Percentiles rank a stretch among this genome's conserved stretches.
Conservation (phyloP, 2,329 filamentous ascomycete genomes). For the Trichoderma sp. region DNA sequence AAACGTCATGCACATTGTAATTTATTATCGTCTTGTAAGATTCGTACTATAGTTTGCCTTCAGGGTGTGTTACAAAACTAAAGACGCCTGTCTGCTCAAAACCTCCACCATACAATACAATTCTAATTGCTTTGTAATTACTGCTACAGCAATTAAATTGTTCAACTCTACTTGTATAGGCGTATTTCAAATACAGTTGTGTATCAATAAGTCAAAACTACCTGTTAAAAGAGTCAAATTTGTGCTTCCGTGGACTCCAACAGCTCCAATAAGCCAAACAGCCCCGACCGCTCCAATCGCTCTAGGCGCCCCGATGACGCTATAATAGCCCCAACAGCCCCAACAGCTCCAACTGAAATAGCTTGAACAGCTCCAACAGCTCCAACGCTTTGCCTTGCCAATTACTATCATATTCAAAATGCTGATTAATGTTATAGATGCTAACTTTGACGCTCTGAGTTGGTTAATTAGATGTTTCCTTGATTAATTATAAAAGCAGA, state of each 20-base stretch:
- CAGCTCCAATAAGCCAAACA: neutral
- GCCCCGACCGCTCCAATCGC: neutral
- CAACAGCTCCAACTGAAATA: neutral
- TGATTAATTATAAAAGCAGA: neutral
- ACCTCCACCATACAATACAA: too few species aligned
- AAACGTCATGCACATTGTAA: neutral
- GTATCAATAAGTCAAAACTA: too few species aligned
- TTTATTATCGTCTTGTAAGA: too few species aligned
- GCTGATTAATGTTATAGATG: neutral
- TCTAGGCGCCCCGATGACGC: neutral
- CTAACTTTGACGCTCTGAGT: neutral
- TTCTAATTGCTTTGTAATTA: too few species aligned
- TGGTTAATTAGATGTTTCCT: neutral
- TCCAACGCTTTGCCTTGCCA: neutral
- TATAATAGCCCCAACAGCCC: neutral
- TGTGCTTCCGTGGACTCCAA: neutral
- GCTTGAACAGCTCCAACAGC: neutral
- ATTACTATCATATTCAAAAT: neutral
- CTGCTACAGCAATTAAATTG: too few species aligned
- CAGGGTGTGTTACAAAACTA: too few species aligned
- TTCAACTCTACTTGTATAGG: too few species aligned
- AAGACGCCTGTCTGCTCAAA: too few species aligned
- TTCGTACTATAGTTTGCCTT: too few species aligned
- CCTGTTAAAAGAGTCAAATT: neutral
- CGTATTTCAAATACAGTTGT: too few species aligned